phyloP scores from a whole-genome alignment of 805 yeast species.

The Scheffersomyces amazonensis region DNA sequence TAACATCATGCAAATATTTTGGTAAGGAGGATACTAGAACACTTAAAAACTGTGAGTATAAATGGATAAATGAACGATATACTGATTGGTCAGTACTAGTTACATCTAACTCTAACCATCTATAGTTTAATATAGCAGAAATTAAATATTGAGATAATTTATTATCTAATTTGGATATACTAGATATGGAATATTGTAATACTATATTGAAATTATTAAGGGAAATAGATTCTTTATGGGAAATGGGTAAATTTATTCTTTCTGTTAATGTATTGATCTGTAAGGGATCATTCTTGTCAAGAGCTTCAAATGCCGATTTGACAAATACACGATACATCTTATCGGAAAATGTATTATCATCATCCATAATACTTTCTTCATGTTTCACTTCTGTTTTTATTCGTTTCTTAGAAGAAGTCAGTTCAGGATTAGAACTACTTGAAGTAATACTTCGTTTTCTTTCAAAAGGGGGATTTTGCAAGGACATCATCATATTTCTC shows the following conservation, averaged over 20 bases:
- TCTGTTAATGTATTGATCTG: conserved; percentile 60
- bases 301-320: conserved; percentile 64
- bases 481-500: conserved; percentile 11
- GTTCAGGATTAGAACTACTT: conserved; percentile 1
- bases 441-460: conserved; percentile 7
- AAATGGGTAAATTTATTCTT: conserved; percentile 52
- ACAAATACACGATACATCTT: conserved; percentile 47
- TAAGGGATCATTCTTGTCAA: conserved; percentile 56
- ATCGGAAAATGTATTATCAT: conserved; percentile 9
- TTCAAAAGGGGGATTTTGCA: conserved; percentile 9
- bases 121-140: conserved; percentile 57
- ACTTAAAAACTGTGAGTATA: conserved; percentile 68
- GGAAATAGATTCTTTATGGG: conserved; percentile 54
- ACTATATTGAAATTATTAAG: conserved; percentile 51
- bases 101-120: conserved; percentile 52
- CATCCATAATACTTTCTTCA: neutral
- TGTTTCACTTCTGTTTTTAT: too few species aligned
- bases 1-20: conserved; percentile 86
- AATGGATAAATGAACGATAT: conserved; percentile 35
- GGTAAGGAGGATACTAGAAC: conserved; percentile 85
- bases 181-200: conserved; percentile 56
- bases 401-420: conserved; percentile 11
- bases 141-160: conserved; percentile 52
- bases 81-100: conserved; percentile 32
- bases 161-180: conserved; percentile 67